A percentile compares a stretch with the other conserved stretches of the same genome.
Evolutionary conservation across 1,139 yeast genomes (phyloP).

Genomic region (Candida frijolesensis): DNA sequence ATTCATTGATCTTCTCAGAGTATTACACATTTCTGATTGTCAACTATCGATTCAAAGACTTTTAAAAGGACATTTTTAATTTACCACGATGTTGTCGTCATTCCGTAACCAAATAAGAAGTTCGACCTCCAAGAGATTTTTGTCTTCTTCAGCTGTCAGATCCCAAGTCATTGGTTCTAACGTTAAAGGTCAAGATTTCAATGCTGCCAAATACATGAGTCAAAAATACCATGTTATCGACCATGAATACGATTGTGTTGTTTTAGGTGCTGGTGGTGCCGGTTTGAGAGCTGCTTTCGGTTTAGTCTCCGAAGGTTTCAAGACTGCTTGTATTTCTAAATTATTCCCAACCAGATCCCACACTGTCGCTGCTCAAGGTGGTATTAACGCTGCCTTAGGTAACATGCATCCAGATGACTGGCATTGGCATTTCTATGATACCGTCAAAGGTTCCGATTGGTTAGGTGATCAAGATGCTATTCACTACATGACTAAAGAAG

Average conservation of each 20-base stretch:
- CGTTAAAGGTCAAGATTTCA: constrained; percentile 52
- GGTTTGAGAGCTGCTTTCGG: constrained; percentile 99
- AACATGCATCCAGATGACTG: constrained; percentile 98
- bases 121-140: constrained; percentile 18
- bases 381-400: constrained; percentile 96
- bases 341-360: constrained; percentile 98
- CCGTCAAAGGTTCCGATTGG: constrained; percentile 99
- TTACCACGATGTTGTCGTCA: constrained; percentile 16
- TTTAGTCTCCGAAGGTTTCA: constrained; percentile 93
- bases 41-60: not conserved
- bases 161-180: constrained; percentile 45
- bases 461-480: constrained; percentile 99
- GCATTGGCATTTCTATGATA: constrained; percentile 99
- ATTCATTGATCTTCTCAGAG: not conserved
- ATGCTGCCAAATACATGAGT: constrained; percentile 55
- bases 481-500: constrained; percentile 98
- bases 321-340: constrained; percentile 96
- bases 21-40: not conserved
- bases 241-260: constrained; percentile 97
- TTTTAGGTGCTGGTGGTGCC: constrained; percentile 99
- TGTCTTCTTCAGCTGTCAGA: constrained; percentile 32
- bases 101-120: constrained; percentile 14
- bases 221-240: constrained; percentile 90
- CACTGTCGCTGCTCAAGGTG: constrained; percentile 99
- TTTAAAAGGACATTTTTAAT: not conserved